These are phyloP conservation scores for Nicotiana noctiflora DNA, from an alignment of 257 asterid species.

Conservation along the genomic window DNA sequence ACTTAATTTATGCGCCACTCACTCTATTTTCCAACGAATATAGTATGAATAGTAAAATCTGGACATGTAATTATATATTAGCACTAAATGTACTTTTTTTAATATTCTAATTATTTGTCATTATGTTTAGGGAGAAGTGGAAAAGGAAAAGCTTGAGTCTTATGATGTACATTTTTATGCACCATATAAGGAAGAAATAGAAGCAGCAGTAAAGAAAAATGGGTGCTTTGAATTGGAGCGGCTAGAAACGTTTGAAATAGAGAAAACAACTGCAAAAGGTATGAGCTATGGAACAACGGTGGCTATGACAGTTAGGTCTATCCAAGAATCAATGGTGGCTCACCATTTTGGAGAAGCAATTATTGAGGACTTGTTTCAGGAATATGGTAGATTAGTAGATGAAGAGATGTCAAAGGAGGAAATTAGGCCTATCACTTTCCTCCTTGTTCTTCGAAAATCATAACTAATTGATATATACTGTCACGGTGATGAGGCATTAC, in stretches of 20 bases:
- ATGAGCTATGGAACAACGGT: constrained; percentile 59
- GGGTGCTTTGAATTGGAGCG: constrained; percentile 51
- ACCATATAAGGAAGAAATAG: constrained; percentile 65
- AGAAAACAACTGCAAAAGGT: constrained; percentile 24
- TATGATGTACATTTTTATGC: constrained; percentile 85
- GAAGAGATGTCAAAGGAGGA: constrained; percentile 47
- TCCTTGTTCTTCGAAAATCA: constrained; percentile 45
- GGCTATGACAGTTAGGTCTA: constrained; percentile 73
- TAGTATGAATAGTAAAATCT: background rate
- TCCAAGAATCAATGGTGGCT: constrained; percentile 72
- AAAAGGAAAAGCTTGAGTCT: constrained; percentile 44
- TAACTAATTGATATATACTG: background rate
- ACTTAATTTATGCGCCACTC: background rate
- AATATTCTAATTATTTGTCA: background rate
- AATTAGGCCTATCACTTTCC: constrained; percentile 35
- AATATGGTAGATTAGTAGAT: constrained; percentile 59
- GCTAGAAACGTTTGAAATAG: constrained; percentile 48
- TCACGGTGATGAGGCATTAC: background rate
- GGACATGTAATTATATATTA: background rate
- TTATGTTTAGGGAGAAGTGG: constrained; percentile 51
- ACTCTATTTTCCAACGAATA: too few species aligned
- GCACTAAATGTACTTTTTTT: background rate
- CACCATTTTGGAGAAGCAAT: constrained; percentile 63
- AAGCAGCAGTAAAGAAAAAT: constrained; percentile 44
- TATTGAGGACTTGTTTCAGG: constrained; percentile 45